Conservation (phyloP, 768 basidiomycete genomes). For the Leccinum uliginosum region DNA sequence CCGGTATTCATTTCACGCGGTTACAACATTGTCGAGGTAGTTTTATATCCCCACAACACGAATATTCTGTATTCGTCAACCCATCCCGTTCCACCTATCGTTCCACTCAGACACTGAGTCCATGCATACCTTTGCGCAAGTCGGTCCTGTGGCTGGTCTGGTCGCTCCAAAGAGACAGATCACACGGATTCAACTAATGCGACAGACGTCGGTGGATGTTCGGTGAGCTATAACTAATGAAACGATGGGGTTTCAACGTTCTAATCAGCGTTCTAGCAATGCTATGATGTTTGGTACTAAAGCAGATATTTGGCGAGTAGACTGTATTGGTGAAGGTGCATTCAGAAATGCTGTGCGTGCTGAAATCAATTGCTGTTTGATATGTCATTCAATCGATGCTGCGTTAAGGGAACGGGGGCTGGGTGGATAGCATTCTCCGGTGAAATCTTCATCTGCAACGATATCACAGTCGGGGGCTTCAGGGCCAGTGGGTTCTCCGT, state of each 20-base stretch:
- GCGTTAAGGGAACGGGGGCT: slow-evolving; percentile 54
- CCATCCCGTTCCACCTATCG: slow-evolving; percentile 66
- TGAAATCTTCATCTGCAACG: slow-evolving; percentile 48
- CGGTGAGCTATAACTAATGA: slow-evolving; percentile 28
- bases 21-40: slow-evolving; percentile 17
- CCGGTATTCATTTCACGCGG: not conserved
- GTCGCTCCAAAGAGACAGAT: slow-evolving; percentile 26
- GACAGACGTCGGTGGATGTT: slow-evolving; percentile 68
- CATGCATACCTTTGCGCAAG: slow-evolving; percentile 57
- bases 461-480: slow-evolving; percentile 57
- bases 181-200: slow-evolving; percentile 58
- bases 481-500: slow-evolving; percentile 60
- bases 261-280: slow-evolving; percentile 36
- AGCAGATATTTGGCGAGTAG: slow-evolving; percentile 67
- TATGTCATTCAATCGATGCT: slow-evolving; percentile 3
- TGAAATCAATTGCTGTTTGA: not conserved
- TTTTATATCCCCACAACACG: slow-evolving; percentile 56
- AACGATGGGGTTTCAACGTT: not conserved
- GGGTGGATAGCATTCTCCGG: slow-evolving; percentile 61
- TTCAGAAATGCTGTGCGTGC: slow-evolving; percentile 53
- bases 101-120: slow-evolving; percentile 54
- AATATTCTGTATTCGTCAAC: slow-evolving; percentile 51
- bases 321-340: slow-evolving; percentile 58
- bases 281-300: slow-evolving; percentile 46
- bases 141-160: slow-evolving; percentile 42